phyloP scores from a whole-genome alignment of 179 eudicot species.

The Carnegiea gigantea region DNA sequence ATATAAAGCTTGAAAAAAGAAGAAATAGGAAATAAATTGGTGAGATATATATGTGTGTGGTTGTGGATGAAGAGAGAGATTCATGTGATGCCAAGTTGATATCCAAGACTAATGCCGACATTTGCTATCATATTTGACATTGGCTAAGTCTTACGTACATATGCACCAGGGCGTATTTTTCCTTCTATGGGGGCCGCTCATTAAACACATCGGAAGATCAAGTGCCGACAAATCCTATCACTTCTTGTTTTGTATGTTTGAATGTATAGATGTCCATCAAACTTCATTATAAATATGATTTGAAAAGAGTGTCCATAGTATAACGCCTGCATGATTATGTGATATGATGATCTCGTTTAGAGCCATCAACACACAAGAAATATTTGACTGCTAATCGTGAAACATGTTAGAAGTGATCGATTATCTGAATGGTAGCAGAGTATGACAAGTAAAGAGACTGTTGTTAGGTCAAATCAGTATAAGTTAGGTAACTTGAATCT shows the following conservation, averaged over 20 bases:
- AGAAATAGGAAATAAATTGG: background rate
- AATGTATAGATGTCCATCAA: no score
- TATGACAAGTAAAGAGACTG: no score
- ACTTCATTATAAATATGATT: background rate
- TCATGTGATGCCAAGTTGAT: background rate
- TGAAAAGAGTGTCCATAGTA: background rate
- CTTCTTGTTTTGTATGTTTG: background rate
- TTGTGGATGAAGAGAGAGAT: background rate
- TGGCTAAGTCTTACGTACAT: conserved; percentile 1
- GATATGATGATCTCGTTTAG: no score
- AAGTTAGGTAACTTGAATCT: no score
- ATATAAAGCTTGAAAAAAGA: background rate
- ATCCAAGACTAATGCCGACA: conserved; percentile 7
- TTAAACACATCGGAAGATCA: background rate
- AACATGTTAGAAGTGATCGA: no score
- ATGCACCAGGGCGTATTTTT: background rate
- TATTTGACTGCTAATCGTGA: no score
- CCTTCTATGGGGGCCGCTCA: background rate
- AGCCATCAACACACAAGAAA: no score
- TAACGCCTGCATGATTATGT: background rate
- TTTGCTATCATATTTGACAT: conserved; percentile 18
- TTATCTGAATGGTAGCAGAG: no score
- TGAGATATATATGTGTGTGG: background rate
- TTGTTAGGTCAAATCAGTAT: no score
- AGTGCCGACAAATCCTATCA: background rate